Evolutionary conservation across 371 early-diverging fungal species (phyloP), one percentile per base, ranked within the genome.

Genomic region (Smittium culicis): DNA sequence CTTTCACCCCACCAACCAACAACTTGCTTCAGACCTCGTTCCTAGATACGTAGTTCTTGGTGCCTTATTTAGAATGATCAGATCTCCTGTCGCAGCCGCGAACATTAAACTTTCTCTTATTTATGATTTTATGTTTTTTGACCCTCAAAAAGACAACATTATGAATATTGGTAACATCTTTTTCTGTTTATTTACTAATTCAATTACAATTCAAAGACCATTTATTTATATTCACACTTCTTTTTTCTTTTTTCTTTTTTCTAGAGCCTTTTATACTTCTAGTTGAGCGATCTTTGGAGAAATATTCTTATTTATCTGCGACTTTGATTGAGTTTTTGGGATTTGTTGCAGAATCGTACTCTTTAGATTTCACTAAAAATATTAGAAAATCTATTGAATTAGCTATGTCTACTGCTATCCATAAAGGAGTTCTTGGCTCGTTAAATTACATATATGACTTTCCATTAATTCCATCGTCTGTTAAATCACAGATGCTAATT

Each of bases 111-210:
- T 86, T 17, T 87, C 91, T 14, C 64, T 89, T 29, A 82, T 88
- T 60, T 88, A 79, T 58, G 91, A 90, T 71, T 90, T 89, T 88
- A 72, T 90, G n/a, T 88, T 86, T 67, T 90, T 83, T 69, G 78
- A 84, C 31, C 81, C 83, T 8, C 20, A 33, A 16, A 58, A 75
- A 0, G 90, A 89, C 65, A 87, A 80, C 67, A 85, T 90, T 66
- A 90, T 90, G 91, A 83, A 83, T 64, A 85, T 88, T 29, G 87
- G 85, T 81, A 79, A 65, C 70, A 61, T 20, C 45, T 45, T 45
- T 20, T n/a, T n/a, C n/a, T n/a, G n/a, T n/a, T 45, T 45, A 45
- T 20, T 45, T 20, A 45, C 45, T 45, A 45, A 11, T 45, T 45
- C 20, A 45, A 11, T 45, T 45, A 45, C 5, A 45, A 45, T 11